A percentile compares a stretch with the other conserved stretches of the same genome.
Evolutionary conservation across 352 stramenopile species (phyloP).

Genomic region (Phytopythium helicoides): DNA sequence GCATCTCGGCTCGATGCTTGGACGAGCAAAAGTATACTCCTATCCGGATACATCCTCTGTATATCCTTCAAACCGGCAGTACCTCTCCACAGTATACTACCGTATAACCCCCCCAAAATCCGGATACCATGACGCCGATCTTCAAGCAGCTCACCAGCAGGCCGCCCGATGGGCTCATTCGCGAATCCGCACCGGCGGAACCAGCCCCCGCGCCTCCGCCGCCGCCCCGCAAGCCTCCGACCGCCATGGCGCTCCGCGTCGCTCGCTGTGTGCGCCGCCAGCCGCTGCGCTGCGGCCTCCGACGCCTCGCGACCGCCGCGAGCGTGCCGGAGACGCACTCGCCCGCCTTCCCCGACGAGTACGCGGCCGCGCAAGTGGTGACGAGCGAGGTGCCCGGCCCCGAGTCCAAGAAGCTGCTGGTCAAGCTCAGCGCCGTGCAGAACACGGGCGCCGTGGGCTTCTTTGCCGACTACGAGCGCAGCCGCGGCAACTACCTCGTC

Average conservation of each 20-base stretch:
- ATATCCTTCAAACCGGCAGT: no score
- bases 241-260: conserved; percentile 8
- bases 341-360: conserved; percentile 66
- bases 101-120: no score
- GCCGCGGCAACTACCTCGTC: conserved; percentile 82
- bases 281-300: not conserved
- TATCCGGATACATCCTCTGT: no score
- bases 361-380: conserved; percentile 41
- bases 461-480: conserved; percentile 75
- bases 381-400: conserved; percentile 57
- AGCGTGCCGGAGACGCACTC: conserved; percentile 39
- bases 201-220: conserved; percentile 4
- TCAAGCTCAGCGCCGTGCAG: conserved; percentile 50
- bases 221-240: conserved; percentile 8
- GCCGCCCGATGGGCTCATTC: conserved; percentile 11
- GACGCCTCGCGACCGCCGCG: conserved; percentile 23
- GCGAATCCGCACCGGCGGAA: conserved; percentile 30
- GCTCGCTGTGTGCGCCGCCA: not conserved
- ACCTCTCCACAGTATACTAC: no score
- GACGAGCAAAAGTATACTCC: no score
- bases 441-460: conserved; percentile 72
- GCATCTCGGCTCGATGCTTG: no score
- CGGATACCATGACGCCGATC: not conserved
- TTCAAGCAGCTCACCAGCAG: conserved; percentile 7
- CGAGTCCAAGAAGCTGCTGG: conserved; percentile 58